A percentile compares a stretch with the other conserved stretches of the same genome.
These are phyloP conservation scores for Calocera cornea DNA, from an alignment of 768 basidiomycete species.

Conservation along the genomic window DNA sequence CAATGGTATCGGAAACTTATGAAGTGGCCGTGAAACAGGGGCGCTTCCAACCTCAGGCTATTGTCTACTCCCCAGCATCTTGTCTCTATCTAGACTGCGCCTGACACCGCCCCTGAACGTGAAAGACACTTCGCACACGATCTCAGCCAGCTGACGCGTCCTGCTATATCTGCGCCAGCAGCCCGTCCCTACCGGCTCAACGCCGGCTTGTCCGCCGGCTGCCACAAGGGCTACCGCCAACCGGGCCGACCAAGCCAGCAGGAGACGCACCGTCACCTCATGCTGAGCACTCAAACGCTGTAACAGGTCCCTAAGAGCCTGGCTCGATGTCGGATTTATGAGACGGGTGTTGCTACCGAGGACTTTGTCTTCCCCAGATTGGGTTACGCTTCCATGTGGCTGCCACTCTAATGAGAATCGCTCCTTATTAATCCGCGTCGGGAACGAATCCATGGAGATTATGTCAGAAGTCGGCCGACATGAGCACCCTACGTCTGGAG, in stretches of 20 bases:
- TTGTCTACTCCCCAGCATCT: neutral
- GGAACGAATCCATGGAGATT: no score
- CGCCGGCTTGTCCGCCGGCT: neutral
- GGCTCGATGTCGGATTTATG: no score
- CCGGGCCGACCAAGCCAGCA: neutral
- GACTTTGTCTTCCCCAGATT: neutral
- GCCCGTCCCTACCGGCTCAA: neutral
- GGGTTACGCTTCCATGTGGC: neutral
- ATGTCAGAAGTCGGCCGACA: no score
- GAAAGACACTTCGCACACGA: neutral
- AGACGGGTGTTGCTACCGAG: neutral
- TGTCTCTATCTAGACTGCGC: neutral
- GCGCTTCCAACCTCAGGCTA: neutral
- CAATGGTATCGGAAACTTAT: neutral
- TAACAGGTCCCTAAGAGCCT: neutral
- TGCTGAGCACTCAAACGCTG: neutral
- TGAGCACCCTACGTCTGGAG: no score
- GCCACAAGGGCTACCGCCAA: neutral
- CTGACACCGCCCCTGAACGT: neutral
- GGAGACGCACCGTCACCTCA: neutral
- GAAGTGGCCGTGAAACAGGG: neutral
- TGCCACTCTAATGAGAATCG: neutral
- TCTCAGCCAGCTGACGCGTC: neutral
- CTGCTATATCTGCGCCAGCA: neutral
- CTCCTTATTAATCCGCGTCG: no score